These are phyloP conservation scores for Elasticomyces elasticus DNA, from an alignment of 495 filamentous ascomycete species.

Conservation along the genomic window DNA sequence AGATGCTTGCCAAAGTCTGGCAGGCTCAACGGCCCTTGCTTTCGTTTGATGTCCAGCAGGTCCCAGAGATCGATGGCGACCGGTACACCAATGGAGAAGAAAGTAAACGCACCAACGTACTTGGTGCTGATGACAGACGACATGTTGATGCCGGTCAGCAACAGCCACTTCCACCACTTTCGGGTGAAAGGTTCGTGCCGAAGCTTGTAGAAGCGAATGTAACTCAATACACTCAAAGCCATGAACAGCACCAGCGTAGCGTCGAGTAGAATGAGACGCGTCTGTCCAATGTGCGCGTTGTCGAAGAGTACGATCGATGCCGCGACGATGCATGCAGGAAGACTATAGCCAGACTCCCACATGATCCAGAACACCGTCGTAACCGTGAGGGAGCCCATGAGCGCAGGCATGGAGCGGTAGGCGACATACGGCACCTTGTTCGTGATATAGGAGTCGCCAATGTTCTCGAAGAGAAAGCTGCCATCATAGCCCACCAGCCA, in stretches of 20 bases:
- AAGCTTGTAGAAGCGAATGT: conserved; percentile 96
- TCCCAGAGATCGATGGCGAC: conserved; percentile 94
- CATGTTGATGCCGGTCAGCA: conserved; percentile 84
- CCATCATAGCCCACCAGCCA: conserved; percentile 95
- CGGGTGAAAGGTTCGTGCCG: conserved; percentile 78
- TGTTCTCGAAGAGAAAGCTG: conserved; percentile 97
- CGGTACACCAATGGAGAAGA: conserved; percentile 90
- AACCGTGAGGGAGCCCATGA: conserved; percentile 84
- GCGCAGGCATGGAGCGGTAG: conserved; percentile 85
- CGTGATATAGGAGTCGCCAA: conserved; percentile 93
- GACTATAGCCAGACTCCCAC: conserved; percentile 97
- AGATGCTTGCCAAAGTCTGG: conserved; percentile 82
- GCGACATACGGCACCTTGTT: conserved; percentile 97
- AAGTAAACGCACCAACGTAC: conserved; percentile 94
- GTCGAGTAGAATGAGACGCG: conserved; percentile 87
- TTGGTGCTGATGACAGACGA: conserved; percentile 98
- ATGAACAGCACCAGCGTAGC: conserved; percentile 89
- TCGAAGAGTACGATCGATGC: conserved; percentile 86
- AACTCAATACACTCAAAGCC: conserved; percentile 85
- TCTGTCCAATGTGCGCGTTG: conserved; percentile 97
- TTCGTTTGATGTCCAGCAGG: conserved; percentile 76
- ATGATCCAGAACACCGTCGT: conserved; percentile 93
- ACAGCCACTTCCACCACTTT: conserved; percentile 99
- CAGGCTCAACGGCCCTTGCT: conserved; percentile 64
- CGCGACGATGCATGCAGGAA: conserved; percentile 82